Conservation (phyloP, 371 early-diverging fungal genomes). For the Coemansia sp. region DNA sequence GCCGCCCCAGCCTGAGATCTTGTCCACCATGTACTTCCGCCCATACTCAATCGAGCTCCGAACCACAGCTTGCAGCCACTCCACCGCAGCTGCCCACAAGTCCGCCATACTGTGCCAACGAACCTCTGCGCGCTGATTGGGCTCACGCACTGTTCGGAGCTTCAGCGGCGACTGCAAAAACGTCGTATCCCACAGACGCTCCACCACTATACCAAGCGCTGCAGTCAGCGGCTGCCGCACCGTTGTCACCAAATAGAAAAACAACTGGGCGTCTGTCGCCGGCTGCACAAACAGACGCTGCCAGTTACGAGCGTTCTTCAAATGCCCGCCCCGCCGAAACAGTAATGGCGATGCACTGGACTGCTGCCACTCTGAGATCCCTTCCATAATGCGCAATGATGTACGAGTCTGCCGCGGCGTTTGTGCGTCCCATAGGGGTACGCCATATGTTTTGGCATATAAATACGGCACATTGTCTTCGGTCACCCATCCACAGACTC, state of each 20-base stretch:
- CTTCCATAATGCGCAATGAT: background rate
- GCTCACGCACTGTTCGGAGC: background rate
- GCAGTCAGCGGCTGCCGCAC: constrained; percentile 19
- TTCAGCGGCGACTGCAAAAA: constrained; percentile 6
- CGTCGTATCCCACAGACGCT: constrained; percentile 20
- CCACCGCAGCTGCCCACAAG: constrained; percentile 25
- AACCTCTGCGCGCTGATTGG: background rate
- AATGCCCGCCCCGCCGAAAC: constrained; percentile 15
- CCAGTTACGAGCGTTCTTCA: constrained; percentile 3
- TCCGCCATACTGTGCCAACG: constrained; percentile 8
- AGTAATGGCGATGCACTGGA: constrained; percentile 1
- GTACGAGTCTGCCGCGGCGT: background rate
- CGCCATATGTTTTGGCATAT: constrained; percentile 1
- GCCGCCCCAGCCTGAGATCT: constrained; percentile 18
- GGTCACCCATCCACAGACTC: constrained; percentile 29
- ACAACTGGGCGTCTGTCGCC: constrained; percentile 15
- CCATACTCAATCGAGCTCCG: background rate
- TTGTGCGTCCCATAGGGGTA: constrained; percentile 13
- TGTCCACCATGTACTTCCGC: constrained; percentile 10
- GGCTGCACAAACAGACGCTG: constrained; percentile 12
- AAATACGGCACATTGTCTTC: constrained; percentile 14
- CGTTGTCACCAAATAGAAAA: constrained; percentile 30
- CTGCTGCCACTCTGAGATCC: background rate
- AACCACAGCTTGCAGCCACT: constrained; percentile 30
- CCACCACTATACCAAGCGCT: constrained; percentile 4